Conservation (phyloP, 768 basidiomycete genomes). For the Neoboletus magnificus region DNA sequence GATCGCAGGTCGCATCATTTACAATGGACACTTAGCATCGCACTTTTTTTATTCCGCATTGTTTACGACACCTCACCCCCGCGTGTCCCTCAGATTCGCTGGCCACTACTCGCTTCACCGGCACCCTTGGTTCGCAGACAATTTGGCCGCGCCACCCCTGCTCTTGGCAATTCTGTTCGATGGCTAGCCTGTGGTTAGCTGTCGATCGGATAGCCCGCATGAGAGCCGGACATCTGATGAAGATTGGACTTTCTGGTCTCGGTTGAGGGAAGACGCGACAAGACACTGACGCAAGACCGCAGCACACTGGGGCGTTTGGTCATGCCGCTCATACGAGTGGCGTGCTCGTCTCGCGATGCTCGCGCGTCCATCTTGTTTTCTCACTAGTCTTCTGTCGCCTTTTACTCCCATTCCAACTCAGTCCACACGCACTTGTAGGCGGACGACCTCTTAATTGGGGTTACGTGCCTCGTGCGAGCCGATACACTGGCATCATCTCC, state of each 20-base stretch:
- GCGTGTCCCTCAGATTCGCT: conserved; percentile 23
- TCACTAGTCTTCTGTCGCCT: conserved; percentile 37
- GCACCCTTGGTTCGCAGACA: conserved; percentile 26
- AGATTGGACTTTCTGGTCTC: conserved; percentile 48
- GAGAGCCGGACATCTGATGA: conserved; percentile 41
- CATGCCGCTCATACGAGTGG: conserved; percentile 46
- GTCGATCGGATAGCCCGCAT: conserved; percentile 12
- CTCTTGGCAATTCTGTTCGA: conserved; percentile 28
- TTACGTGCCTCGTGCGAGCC: conserved; percentile 76
- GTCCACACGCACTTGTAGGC: conserved; percentile 58
- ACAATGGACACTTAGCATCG: conserved; percentile 42
- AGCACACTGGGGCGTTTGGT: conserved; percentile 49
- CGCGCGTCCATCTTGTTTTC: conserved; percentile 47
- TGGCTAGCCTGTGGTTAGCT: conserved; percentile 43
- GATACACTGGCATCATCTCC: conserved; percentile 62
- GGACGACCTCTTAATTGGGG: conserved; percentile 82
- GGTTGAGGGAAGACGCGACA: conserved; percentile 52
- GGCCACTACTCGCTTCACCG: conserved; percentile 12
- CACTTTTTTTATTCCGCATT: conserved; percentile 41
- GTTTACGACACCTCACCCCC: conserved; percentile 34
- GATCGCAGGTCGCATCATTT: conserved; percentile 57
- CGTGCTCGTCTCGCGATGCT: conserved; percentile 53
- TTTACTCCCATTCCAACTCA: conserved; percentile 48
- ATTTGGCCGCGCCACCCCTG: conserved; percentile 56
- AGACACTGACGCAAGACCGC: conserved; percentile 72